Evolutionary conservation across 305 asterid genomes (phyloP), one percentile per base, ranked within the genome.

Genomic region (Fraxinus platypoda): DNA sequence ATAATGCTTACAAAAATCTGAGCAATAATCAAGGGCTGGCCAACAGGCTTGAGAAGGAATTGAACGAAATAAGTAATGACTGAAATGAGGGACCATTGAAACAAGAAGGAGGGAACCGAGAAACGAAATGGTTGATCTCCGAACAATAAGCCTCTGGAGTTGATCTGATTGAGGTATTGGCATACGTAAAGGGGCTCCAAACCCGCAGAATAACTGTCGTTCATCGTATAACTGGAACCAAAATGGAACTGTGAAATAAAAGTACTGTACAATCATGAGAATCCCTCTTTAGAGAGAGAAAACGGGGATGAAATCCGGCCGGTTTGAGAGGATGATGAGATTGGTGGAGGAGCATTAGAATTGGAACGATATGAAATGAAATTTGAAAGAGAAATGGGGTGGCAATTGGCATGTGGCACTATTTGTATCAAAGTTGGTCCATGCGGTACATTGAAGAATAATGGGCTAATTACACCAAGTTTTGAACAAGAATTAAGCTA

Each of bases 11-110:
- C 95, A 34, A 91, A 89, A 87, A 92, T 91, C 81, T 92, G 97
- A 75, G 94, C 89, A 43, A 91, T 90, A 77, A 91, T 87, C 82
- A 88, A 75, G 82, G 97, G 95, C 77, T 92, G 94, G 83, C 93
- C 91, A 34, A 89, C 49, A 13, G 93, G 94, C 82, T 76, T 88
- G 83, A 92, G 94, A 78, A 92, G 80, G 85, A 83, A 87, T 79
- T 89, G 90, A 43, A 88, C 5, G 59, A 78, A 26, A 28, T 91
- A 91, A 74, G 97, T 87, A 75, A 87, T 73, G 70, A 86, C n/a
- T 62, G 95, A 90, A 62, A 91, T 84, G n/a, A 90, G 86, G 62
- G 94, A 91, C 52, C 90, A 86, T 85, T 92, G 93, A 80, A 91
- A 85, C 75, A 92, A 62, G 64, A 92, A 82, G 76, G 90, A 80